Conservation (phyloP, 2,329 filamentous ascomycete genomes). For the Orbilia brochopaga region DNA sequence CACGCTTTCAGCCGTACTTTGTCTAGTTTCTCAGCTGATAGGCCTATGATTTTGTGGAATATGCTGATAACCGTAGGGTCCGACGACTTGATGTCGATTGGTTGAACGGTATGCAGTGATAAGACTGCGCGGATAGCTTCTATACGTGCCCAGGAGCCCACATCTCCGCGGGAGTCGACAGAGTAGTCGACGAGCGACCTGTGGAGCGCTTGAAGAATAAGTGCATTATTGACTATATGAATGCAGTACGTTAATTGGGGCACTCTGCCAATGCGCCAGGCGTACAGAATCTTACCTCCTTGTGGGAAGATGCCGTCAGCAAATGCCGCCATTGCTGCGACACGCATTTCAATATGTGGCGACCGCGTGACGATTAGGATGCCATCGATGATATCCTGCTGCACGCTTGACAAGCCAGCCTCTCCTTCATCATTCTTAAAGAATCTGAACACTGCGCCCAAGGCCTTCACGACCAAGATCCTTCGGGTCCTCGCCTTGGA, state of each 20-base stretch:
- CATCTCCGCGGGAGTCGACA: slow-evolving; percentile 83
- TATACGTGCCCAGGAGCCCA: slow-evolving; percentile 83
- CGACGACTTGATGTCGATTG: slow-evolving; percentile 29
- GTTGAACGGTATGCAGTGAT: slow-evolving; percentile 33
- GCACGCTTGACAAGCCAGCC: slow-evolving; percentile 23
- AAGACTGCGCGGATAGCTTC: slow-evolving; percentile 75
- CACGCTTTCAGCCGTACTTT: slow-evolving; percentile 76
- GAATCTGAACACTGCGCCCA: slow-evolving; percentile 52
- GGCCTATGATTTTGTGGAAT: slow-evolving; percentile 62
- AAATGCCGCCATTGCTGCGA: slow-evolving; percentile 54
- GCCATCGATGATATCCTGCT: slow-evolving; percentile 50
- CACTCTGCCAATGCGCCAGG: neutral
- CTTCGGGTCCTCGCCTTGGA: slow-evolving; percentile 41
- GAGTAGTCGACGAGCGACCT: slow-evolving; percentile 83
- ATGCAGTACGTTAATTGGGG: slow-evolving; percentile 8
- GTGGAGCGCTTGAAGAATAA: slow-evolving; percentile 33
- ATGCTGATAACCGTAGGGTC: slow-evolving; percentile 44
- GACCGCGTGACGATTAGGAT: slow-evolving; percentile 47
- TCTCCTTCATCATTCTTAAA: slow-evolving; percentile 36
- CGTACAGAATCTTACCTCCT: slow-evolving; percentile 20
- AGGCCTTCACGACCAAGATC: slow-evolving; percentile 51
- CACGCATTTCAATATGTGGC: slow-evolving; percentile 53
- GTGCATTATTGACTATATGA: slow-evolving; percentile 25
- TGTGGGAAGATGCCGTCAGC: slow-evolving; percentile 44
- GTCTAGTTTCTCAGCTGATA: slow-evolving; percentile 88